These are phyloP conservation scores for Cryptosporidium sp. DNA, from an alignment of 169 alveolate genomes.

Conservation along the genomic window DNA sequence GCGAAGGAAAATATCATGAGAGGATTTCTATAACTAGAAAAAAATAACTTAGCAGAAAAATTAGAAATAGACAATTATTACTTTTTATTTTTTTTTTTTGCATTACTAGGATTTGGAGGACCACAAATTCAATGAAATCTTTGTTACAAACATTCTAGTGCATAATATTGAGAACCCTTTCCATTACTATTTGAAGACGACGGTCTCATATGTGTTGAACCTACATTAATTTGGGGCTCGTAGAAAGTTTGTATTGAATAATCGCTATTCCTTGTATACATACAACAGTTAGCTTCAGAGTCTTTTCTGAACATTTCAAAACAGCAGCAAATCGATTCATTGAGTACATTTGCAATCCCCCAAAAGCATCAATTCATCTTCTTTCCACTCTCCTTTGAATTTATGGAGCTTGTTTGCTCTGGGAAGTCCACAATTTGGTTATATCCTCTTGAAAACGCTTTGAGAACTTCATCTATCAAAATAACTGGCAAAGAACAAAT, in stretches of 20 bases:
- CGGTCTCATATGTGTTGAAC: conserved; percentile 48
- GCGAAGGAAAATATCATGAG: conserved; percentile 74
- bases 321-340: conserved; percentile 70
- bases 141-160: conserved; percentile 56
- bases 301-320: conserved; percentile 57
- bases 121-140: conserved; percentile 31
- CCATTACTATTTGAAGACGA: conserved; percentile 69
- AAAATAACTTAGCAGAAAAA: neutral
- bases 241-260: conserved; percentile 53
- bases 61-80: neutral
- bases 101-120: conserved; percentile 48
- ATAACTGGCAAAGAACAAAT: conserved; percentile 97
- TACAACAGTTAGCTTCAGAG: conserved; percentile 73
- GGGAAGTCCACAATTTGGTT: conserved; percentile 66
- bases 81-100: neutral
- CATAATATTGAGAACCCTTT: conserved; percentile 63
- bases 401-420: neutral
- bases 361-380: conserved; percentile 69
- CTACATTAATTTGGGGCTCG: conserved; percentile 42
- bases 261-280: conserved; percentile 34
- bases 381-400: conserved; percentile 4
- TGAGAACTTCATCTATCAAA: conserved; percentile 95
- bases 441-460: conserved; percentile 89
- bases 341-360: conserved; percentile 68
- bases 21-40: conserved; percentile 35